A percentile compares a stretch with the other conserved stretches of the same genome.
Evolutionary conservation across 495 filamentous ascomycete genomes (phyloP).

Genomic region (Cladorrhinum samala): DNA sequence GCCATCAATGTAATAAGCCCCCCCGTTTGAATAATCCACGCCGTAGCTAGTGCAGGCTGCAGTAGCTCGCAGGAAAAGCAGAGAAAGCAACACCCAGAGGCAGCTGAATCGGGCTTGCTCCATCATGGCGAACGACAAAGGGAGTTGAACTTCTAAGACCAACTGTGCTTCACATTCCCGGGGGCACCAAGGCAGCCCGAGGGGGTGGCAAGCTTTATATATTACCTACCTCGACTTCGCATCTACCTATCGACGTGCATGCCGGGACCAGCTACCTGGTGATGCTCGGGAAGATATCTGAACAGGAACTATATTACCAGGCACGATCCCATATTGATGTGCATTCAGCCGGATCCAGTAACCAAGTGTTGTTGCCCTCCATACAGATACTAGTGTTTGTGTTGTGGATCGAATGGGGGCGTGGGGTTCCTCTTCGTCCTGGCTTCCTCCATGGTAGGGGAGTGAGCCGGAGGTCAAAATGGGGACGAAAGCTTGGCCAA

Average conservation of each 20-base stretch:
- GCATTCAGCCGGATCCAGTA: slow-evolving; percentile 26
- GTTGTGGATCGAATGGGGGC: neutral
- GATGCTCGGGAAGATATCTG: slow-evolving; percentile 8
- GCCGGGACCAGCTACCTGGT: slow-evolving; percentile 23
- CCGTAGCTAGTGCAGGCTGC: slow-evolving; percentile 37
- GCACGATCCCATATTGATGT: slow-evolving; percentile 20
- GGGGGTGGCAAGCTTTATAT: neutral
- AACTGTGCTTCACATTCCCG: no score
- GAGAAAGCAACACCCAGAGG: slow-evolving; percentile 17
- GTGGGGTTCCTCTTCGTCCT: neutral
- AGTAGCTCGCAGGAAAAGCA: slow-evolving; percentile 22
- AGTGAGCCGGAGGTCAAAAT: neutral
- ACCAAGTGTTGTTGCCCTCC: slow-evolving; percentile 5
- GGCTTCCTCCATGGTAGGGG: no score
- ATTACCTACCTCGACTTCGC: neutral
- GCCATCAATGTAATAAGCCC: slow-evolving; percentile 36
- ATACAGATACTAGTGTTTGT: slow-evolving; percentile 2
- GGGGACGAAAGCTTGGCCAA: neutral
- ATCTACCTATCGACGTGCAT: neutral
- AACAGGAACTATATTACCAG: slow-evolving; percentile 19
- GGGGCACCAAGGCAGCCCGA: no score
- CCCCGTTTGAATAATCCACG: slow-evolving; percentile 38
- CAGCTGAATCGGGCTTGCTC: slow-evolving; percentile 11
- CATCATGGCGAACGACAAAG: slow-evolving; percentile 7
- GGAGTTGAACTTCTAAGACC: neutral